phyloP scores from a whole-genome alignment of 192 early-diverging fungal species.

The Glomus cerebriforme region DNA sequence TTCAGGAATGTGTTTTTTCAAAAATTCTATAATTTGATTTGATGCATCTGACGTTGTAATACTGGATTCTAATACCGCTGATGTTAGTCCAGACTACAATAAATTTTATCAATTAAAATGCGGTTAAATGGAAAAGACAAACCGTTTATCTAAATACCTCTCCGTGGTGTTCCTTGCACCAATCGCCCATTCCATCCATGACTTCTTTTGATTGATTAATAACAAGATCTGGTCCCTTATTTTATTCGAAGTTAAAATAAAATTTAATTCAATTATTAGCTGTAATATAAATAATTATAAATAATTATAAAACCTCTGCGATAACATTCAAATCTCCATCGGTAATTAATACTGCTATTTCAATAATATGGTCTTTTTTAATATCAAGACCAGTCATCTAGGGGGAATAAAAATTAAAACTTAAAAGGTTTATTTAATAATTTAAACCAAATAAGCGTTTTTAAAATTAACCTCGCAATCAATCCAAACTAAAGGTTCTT shows the following conservation, averaged over 20 bases:
- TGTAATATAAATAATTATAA: background rate
- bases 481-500: slow-evolving; percentile 79
- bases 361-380: slow-evolving; percentile 78
- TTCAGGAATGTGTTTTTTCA: slow-evolving; percentile 68
- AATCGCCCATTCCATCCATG: slow-evolving; percentile 89
- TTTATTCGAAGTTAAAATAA: background rate
- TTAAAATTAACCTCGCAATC: slow-evolving; percentile 63
- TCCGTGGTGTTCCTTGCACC: slow-evolving; percentile 88
- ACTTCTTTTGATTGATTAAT: slow-evolving; percentile 73
- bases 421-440: background rate
- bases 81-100: slow-evolving; percentile 73
- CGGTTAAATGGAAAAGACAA: background rate
- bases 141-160: slow-evolving; percentile 57
- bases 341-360: slow-evolving; percentile 89
- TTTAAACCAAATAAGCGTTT: background rate
- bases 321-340: slow-evolving; percentile 84
- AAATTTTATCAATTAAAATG: slow-evolving; percentile 5
- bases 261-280: slow-evolving; percentile 5
- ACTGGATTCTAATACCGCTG: slow-evolving; percentile 67
- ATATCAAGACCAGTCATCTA: slow-evolving; percentile 80
- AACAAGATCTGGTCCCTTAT: slow-evolving; percentile 66
- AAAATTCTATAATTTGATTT: slow-evolving; percentile 68
- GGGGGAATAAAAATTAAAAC: slow-evolving; percentile 3
- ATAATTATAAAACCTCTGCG: slow-evolving; percentile 54
- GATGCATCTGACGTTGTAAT: slow-evolving; percentile 73